phyloP scores from a whole-genome alignment of 148 eudicot species.

The Linanthus parryae region DNA sequence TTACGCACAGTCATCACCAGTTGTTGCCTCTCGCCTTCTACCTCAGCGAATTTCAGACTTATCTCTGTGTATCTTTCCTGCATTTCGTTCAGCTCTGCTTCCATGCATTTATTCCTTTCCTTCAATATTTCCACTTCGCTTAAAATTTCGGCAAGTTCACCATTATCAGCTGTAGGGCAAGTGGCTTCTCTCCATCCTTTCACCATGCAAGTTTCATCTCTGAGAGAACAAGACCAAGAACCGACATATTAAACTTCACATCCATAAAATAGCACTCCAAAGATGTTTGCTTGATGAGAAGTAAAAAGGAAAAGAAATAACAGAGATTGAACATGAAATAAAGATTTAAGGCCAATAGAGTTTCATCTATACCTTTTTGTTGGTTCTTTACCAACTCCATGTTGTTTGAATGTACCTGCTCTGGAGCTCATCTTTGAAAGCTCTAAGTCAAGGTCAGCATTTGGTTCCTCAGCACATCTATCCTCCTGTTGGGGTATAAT shows the following conservation, averaged over 20 bases:
- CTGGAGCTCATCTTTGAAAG: slow-evolving; percentile 4
- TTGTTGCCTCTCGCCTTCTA: slow-evolving; percentile 93
- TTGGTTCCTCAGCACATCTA: slow-evolving; percentile 11
- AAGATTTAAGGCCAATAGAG: no score
- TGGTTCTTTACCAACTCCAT: slow-evolving; percentile 25
- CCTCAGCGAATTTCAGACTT: slow-evolving; percentile 96
- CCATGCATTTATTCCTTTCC: slow-evolving; percentile 65
- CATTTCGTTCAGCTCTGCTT: slow-evolving; percentile 80
- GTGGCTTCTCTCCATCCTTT: slow-evolving; percentile 8
- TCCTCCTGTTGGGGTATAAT: slow-evolving; percentile 18
- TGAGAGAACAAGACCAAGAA: not conserved
- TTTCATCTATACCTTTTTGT: slow-evolving; percentile 30
- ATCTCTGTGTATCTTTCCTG: slow-evolving; percentile 86
- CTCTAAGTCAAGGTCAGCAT: slow-evolving; percentile 3
- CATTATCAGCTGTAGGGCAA: slow-evolving; percentile 13
- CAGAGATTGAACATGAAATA: no score
- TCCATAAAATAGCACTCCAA: no score
- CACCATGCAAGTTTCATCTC: slow-evolving; percentile 12
- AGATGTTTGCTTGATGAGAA: no score
- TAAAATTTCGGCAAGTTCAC: slow-evolving; percentile 23
- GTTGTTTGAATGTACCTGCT: slow-evolving; percentile 12
- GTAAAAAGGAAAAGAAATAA: no score
- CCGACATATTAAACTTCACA: no score
- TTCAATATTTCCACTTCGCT: slow-evolving; percentile 49
- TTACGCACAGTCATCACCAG: slow-evolving; percentile 76